Conservation (phyloP, 176 grass and related monocot species). For the Triticum dicoccoides region DNA sequence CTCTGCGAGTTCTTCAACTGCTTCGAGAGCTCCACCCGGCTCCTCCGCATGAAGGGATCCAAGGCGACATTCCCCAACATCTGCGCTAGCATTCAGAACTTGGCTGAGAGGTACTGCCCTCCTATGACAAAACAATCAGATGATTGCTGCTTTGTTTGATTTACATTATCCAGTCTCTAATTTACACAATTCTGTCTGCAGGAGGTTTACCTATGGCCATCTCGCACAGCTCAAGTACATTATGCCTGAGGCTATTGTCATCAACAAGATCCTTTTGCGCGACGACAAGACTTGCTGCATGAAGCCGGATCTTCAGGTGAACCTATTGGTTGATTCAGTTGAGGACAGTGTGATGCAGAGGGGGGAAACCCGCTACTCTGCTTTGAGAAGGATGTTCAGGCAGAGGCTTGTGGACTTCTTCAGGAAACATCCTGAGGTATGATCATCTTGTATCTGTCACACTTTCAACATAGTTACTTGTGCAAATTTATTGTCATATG, state of each 20-base stretch:
- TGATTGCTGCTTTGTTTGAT: not conserved
- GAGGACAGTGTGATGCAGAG: constrained; percentile 45
- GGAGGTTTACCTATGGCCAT: constrained; percentile 78
- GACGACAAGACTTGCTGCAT: constrained; percentile 80
- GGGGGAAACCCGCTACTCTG: constrained; percentile 52
- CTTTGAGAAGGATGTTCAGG: constrained; percentile 65
- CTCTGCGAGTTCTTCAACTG: constrained; percentile 84
- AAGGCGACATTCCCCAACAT: constrained; percentile 69
- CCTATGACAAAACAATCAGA: not conserved
- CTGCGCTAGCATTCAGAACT: constrained; percentile 57
- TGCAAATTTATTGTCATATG: not conserved
- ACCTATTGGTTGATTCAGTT: constrained; percentile 43
- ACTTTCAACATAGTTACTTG: not conserved
- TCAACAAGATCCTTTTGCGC: constrained; percentile 70
- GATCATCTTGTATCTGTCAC: not conserved
- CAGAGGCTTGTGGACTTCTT: constrained; percentile 75
- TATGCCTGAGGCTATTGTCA: constrained; percentile 60
- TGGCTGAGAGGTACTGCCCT: constrained; percentile 50
- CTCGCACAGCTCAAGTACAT: constrained; percentile 81
- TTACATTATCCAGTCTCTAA: not conserved
- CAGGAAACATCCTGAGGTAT: constrained; percentile 76
- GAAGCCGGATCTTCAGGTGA: constrained; percentile 81
- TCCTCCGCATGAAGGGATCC: constrained; percentile 68
- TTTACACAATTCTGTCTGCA: constrained; percentile 21
- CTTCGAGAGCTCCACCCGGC: constrained; percentile 70